phyloP scores from a whole-genome alignment of 345 rosid species.

The Barbarea vulgaris region DNA sequence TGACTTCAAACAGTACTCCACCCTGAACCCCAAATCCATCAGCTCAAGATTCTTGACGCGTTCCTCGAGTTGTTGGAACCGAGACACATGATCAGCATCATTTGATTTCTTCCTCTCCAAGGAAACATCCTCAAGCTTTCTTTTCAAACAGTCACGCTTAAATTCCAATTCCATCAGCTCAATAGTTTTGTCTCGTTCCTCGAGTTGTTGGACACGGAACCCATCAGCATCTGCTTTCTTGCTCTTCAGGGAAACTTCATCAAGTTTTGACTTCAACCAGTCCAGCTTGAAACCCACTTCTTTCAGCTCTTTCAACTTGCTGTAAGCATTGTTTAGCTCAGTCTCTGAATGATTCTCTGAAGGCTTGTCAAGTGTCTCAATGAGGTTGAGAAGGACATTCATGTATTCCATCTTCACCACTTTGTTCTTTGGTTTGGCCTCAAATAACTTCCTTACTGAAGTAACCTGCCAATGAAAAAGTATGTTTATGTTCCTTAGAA shows the following conservation, averaged over 20 bases:
- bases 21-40: not conserved
- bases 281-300: constrained; percentile 11
- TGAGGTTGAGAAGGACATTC: constrained; percentile 2
- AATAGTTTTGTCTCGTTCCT: not conserved
- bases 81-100: not conserved
- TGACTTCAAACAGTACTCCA: not conserved
- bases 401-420: constrained; percentile 1
- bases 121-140: not conserved
- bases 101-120: not conserved
- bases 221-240: not conserved
- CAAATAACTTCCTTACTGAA: not conserved
- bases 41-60: not conserved
- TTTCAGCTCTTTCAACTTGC: not conserved
- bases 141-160: not conserved
- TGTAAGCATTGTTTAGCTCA: not conserved
- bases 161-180: not conserved
- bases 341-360: too few relatives aligned
- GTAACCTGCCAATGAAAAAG: not conserved
- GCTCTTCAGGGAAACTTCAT: not conserved
- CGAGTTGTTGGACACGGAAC: not conserved
- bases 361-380: not conserved
- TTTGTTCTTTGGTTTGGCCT: not conserved
- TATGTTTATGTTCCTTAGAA: not conserved
- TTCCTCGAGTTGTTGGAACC: not conserved
- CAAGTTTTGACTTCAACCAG: constrained; percentile 14